Percentiles rank a stretch among this genome's conserved stretches.
Evolutionary conservation across 352 stramenopile species (phyloP).

Genomic region (Globisporangium paroecandrum): DNA sequence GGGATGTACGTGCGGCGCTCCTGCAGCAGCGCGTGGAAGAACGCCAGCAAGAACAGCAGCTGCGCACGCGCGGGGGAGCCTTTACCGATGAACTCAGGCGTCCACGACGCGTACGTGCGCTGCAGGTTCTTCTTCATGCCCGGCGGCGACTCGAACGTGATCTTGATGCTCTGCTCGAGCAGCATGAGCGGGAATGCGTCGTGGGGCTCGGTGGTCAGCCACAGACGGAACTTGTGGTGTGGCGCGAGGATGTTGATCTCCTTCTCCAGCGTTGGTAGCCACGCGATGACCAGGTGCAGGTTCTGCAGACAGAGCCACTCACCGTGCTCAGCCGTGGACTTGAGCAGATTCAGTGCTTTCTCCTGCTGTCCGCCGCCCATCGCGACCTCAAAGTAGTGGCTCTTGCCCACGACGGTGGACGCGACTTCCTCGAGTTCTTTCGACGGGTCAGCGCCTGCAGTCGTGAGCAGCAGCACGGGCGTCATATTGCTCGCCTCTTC

Average conservation of each 20-base stretch:
- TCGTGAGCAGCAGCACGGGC: slow-evolving; percentile 91
- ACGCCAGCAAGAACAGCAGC: slow-evolving; percentile 86
- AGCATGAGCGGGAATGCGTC: slow-evolving; percentile 88
- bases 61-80: slow-evolving; percentile 45
- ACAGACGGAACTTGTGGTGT: slow-evolving; percentile 91
- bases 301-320: slow-evolving; percentile 97
- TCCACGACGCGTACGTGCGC: slow-evolving; percentile 89
- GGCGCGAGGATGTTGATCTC: slow-evolving; percentile 67
- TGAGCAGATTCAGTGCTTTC: slow-evolving; percentile 83
- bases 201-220: slow-evolving; percentile 93
- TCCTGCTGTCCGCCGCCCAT: slow-evolving; percentile 95
- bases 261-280: slow-evolving; percentile 92
- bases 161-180: slow-evolving; percentile 92
- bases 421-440: slow-evolving; percentile 93
- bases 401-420: slow-evolving; percentile 69
- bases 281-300: slow-evolving; percentile 92
- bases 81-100: slow-evolving; percentile 62
- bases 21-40: slow-evolving; percentile 87
- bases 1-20: slow-evolving; percentile 91
- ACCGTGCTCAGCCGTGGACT: slow-evolving; percentile 69
- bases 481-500: slow-evolving; percentile 73
- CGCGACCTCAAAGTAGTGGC: slow-evolving; percentile 91
- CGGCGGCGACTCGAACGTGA: slow-evolving; percentile 94
- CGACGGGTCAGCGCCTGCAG: slow-evolving; percentile 90
- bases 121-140: slow-evolving; percentile 96